Evolutionary conservation across 371 early-diverging fungal genomes (phyloP).

Genomic region (Rhizopus sp.): DNA sequence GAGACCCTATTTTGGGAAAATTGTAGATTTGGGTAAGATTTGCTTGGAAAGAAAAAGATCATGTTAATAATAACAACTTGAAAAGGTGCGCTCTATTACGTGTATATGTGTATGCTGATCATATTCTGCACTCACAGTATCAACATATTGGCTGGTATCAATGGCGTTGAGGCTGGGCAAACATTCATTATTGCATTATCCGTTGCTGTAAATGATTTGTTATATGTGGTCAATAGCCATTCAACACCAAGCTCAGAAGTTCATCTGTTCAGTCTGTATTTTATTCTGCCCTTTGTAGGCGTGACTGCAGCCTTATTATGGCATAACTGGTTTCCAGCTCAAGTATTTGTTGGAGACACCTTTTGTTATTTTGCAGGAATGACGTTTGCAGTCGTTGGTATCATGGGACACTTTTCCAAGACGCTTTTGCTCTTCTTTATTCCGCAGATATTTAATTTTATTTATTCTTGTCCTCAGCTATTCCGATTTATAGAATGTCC

Average conservation of each 20-base stretch:
- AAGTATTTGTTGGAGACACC: slow-evolving; percentile 97
- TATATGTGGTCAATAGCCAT: slow-evolving; percentile 58
- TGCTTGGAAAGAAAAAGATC: not conserved
- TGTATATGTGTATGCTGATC: slow-evolving; percentile 85
- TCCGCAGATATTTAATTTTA: slow-evolving; percentile 96
- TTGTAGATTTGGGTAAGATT: slow-evolving; percentile 78
- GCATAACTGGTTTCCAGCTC: slow-evolving; percentile 94
- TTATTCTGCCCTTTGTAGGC: slow-evolving; percentile 90
- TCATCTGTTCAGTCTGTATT: slow-evolving; percentile 84
- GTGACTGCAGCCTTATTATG: slow-evolving; percentile 77
- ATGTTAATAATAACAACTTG: not conserved
- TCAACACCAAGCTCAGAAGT: slow-evolving; percentile 61
- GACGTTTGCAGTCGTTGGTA: slow-evolving; percentile 94
- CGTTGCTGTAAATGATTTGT: slow-evolving; percentile 77
- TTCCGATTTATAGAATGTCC: slow-evolving; percentile 96
- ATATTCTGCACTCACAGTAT: slow-evolving; percentile 97
- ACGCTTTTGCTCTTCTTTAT: slow-evolving; percentile 92
- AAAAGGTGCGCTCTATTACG: slow-evolving; percentile 88
- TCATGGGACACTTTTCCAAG: slow-evolving; percentile 92
- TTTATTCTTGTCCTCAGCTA: slow-evolving; percentile 94
- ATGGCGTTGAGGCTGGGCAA: slow-evolving; percentile 97
- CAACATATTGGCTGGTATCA: slow-evolving; percentile 98
- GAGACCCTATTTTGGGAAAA: slow-evolving; percentile 67
- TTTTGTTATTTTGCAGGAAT: slow-evolving; percentile 98
- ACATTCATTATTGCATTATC: slow-evolving; percentile 88